Evolutionary conservation across 306 rosid genomes (phyloP).

Genomic region (Cucumis melo): DNA sequence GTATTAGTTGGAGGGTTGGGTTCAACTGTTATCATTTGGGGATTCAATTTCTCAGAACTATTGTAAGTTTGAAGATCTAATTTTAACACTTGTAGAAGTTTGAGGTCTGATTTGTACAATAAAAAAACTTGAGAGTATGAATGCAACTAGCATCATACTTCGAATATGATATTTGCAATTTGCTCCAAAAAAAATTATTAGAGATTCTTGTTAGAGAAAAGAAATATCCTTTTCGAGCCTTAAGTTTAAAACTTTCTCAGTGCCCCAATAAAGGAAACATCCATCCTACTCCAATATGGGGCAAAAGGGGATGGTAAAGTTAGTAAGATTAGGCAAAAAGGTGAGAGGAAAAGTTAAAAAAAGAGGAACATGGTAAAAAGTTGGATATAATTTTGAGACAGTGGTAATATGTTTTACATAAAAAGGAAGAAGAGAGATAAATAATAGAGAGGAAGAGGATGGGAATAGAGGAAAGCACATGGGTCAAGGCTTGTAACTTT

Average conservation of each 20-base stretch:
- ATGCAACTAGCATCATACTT: too few species aligned
- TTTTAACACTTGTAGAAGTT: too few species aligned
- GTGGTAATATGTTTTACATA: not conserved
- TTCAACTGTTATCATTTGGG: too few species aligned
- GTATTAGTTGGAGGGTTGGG: too few species aligned
- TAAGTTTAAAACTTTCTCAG: not conserved
- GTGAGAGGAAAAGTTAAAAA: not conserved
- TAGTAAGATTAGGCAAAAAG: not conserved
- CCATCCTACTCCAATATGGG: not conserved
- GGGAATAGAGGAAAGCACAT: not conserved
- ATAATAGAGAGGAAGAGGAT: not conserved
- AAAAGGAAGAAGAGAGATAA: not conserved
- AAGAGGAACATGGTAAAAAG: not conserved
- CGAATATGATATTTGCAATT: too few species aligned
- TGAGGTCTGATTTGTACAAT: too few species aligned
- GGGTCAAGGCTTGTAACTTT: conserved; percentile 8
- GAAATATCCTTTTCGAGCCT: not conserved
- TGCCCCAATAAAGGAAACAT: not conserved
- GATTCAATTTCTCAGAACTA: too few species aligned
- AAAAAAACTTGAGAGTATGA: too few species aligned
- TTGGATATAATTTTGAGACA: not conserved
- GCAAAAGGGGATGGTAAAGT: not conserved
- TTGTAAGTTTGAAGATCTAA: too few species aligned
- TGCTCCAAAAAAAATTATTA: not conserved
- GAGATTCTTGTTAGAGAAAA: not conserved